Evolutionary conservation across 176 grass and related monocot species (phyloP).

Genomic region (Thinopyrum elongatum): DNA sequence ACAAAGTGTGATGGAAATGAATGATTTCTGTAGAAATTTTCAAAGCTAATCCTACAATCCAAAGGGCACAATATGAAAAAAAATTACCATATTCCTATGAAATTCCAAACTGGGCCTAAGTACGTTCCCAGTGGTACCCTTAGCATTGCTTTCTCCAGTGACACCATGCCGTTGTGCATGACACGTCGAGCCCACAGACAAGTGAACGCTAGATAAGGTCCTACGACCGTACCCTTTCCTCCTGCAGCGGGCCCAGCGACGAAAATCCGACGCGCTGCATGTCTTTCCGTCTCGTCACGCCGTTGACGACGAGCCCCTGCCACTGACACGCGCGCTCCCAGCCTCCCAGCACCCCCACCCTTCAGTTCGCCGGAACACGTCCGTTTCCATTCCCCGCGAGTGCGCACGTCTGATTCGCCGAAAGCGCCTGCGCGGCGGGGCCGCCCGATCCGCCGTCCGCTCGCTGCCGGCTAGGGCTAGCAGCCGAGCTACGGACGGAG

Average conservation of each 20-base stretch:
- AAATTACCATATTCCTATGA: too few species aligned
- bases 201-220: background rate
- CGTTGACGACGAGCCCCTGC: accelerated
- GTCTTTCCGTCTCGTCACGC: background rate
- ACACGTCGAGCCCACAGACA: background rate
- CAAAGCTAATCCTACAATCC: too few species aligned
- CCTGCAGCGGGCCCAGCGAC: background rate
- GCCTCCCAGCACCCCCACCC: background rate
- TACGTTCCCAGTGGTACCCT: too few species aligned
- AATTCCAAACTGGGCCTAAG: too few species aligned
- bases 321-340: background rate
- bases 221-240: background rate
- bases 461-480: background rate
- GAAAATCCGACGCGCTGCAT: background rate
- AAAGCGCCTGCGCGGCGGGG: background rate
- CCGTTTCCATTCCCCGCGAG: background rate
- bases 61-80: too few species aligned
- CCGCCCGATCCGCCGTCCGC: background rate
- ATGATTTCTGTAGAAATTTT: too few species aligned
- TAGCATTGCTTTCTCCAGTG: too few species aligned
- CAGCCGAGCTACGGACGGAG: background rate
- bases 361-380: background rate
- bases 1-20: too few species aligned
- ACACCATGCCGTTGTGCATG: background rate
- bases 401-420: background rate